These are phyloP conservation scores for Geoglossum glabrum DNA, from an alignment of 495 filamentous ascomycete species.

Conservation along the genomic window DNA sequence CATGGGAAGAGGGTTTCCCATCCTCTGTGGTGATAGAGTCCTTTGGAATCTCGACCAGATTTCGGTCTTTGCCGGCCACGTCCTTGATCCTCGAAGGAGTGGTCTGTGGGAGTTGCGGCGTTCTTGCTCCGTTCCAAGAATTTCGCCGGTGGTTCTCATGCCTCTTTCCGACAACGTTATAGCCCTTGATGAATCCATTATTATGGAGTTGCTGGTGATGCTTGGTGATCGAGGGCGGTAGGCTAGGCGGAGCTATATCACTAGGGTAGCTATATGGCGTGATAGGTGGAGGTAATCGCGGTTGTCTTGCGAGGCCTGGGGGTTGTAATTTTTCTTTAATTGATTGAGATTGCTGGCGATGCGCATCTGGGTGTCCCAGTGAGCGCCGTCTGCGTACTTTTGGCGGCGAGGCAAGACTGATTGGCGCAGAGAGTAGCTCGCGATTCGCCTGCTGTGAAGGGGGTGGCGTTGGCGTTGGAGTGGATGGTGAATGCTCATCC, in stretches of 20 bases:
- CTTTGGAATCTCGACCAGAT: background rate
- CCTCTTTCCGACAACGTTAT: background rate
- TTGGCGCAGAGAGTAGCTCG: background rate
- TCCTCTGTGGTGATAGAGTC: background rate
- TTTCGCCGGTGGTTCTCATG: background rate
- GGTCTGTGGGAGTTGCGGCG: background rate
- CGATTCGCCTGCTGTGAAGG: background rate
- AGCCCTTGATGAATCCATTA: background rate
- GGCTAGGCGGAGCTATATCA: background rate
- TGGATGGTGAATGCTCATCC: background rate
- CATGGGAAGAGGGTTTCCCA: background rate
- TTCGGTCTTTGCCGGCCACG: background rate
- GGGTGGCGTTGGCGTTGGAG: background rate
- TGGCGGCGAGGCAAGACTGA: background rate
- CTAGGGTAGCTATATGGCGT: background rate
- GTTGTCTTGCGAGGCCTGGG: background rate
- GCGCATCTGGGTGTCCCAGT: background rate
- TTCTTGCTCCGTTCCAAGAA: background rate
- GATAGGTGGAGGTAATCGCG: background rate
- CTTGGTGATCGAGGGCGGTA: background rate
- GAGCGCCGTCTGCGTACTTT: background rate
- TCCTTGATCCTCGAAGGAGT: background rate
- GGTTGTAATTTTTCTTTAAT: background rate
- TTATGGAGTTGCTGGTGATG: background rate
- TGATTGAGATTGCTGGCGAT: background rate